phyloP scores from a whole-genome alignment of 2,329 filamentous ascomycete genomes.

The Penicillium rolfsii region DNA sequence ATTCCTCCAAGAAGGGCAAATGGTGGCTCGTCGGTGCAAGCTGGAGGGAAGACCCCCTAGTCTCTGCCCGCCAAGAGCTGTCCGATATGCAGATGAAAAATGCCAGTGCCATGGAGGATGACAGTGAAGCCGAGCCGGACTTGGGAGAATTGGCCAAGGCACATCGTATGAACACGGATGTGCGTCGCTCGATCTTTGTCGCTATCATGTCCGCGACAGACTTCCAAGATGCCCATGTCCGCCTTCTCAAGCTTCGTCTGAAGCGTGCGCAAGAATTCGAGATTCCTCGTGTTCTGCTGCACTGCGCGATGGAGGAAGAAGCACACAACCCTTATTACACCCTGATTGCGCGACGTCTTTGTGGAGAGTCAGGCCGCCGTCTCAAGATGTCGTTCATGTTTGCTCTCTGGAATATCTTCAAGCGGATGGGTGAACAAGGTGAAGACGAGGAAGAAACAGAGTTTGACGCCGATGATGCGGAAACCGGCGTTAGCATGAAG shows the following conservation, averaged over 20 bases:
- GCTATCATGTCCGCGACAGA: conserved; percentile 85
- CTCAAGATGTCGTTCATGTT: conserved; percentile 86
- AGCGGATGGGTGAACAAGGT: conserved; percentile 75
- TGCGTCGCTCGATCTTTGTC: conserved; percentile 89
- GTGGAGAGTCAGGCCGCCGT: conserved; percentile 65
- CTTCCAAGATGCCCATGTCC: conserved; percentile 78
- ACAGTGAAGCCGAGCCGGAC: conserved; percentile 58
- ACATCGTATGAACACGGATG: conserved; percentile 83
- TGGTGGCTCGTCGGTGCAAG: conserved; percentile 99
- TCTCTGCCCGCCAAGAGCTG: conserved; percentile 41
- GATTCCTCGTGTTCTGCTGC: conserved; percentile 82
- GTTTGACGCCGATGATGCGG: conserved; percentile 56
- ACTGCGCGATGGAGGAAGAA: conserved; percentile 81
- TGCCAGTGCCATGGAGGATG: conserved; percentile 24
- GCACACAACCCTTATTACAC: conserved; percentile 94
- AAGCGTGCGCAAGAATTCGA: conserved; percentile 86
- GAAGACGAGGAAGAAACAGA: conserved; percentile 66
- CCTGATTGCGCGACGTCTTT: conserved; percentile 77
- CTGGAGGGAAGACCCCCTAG: conserved; percentile 61
- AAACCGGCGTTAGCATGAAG: conserved; percentile 56
- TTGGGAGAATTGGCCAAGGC: conserved; percentile 73
- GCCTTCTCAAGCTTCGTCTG: conserved; percentile 78
- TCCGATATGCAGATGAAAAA: conserved; percentile 20
- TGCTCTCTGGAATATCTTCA: conserved; percentile 82
- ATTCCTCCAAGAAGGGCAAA: conserved; percentile 85